Evolutionary conservation across 805 yeast species (phyloP), one percentile per base, ranked within the genome.

Genomic region (Yarrowia deformans): DNA sequence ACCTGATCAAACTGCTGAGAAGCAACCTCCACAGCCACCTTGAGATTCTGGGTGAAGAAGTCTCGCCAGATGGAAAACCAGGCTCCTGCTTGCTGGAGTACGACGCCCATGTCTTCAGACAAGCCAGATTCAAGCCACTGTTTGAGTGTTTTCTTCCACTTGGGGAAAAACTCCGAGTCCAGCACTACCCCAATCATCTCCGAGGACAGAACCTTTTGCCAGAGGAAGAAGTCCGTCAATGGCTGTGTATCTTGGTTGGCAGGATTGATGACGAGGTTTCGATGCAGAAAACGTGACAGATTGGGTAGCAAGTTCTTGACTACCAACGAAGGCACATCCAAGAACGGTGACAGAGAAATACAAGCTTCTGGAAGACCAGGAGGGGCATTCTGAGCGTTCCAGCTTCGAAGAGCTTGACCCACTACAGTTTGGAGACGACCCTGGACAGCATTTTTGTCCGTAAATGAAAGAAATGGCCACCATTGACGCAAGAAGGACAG

Each of bases 111-210:
- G 12, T 45, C 52, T 18, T 32, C 52, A 3, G 42, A 45, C 32
- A 60, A 13, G 3, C 56, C 56, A 2, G 56, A 39, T 7, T 48
- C 46, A 8, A 79, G 70, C 81, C 81, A 79, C 55, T 72, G 68
- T 19, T 71, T 70, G 19, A 81, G 72, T 6, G 73, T 73, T 13
- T 70, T 70, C 23, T 72, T 66, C 80, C 82, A 75, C 13, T 82
- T 80, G 69, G 84, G 83, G 72, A 84, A 81, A 19, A 82, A 72
- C 29, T 73, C 77, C 46, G 76, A 71, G 54, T 76, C 79, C 37
- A 84, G 43, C 1, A 84, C 49, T 6, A 55, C 46, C 7, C 71
- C 70, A 18, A 77, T 70, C 13, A 70, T 54, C 16, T 72, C 60
- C 3, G 72, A 48, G 16, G 71, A 46, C 9, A 79, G 70, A 29